Evolutionary conservation across 2,329 filamentous ascomycete genomes (phyloP), one percentile per base, ranked within the genome.

Genomic region (Aspergillus nomiae): DNA sequence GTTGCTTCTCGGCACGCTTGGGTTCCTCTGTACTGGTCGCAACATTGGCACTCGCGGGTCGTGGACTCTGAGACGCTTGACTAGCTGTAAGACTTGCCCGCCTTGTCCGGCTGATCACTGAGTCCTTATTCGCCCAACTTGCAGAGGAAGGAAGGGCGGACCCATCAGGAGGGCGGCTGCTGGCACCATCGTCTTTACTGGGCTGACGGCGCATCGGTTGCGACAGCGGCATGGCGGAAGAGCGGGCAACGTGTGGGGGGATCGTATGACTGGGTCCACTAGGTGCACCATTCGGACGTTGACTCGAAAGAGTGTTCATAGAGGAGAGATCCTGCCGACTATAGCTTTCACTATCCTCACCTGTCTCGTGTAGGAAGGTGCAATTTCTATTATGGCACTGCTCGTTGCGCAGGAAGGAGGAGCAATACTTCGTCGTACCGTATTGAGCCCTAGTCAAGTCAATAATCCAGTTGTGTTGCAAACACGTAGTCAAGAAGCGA

Each of bases 371-470:
- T 57, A 99, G 81, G 77, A 99, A 99, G 87, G 97, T 99, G 82
- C 95, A 99, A 66, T 95, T 94, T 58, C 94, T 89, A 73, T 99
- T 99, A 61, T 92, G 93, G 79, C 95, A 99, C 68, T 90, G 90
- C 78, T 99, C 95, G 69, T 96, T 93, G 62, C 96, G 91, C 21
- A 99, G 84, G 83, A 96, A 99, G 4, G 95, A 94, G 0, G 95
- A 99, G 77, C 95, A 99, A 78, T 99, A 99, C 77, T 99, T 99
- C 5, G 95, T 99, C 0, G 95, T 99, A 28, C 95, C 95, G 68
- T 89, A 90, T 75, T 90, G 88, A 14, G 88, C 88, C 69, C 88
- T 87, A 62, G 51, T 59, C 32, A 38, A 6, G 59, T 67, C 53
- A 62, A 62, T 61, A 60, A 38, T 36, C n/a, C 1, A 38, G 51